Evolutionary conservation across 225 moss, liverwort and hornwort species (phyloP), one percentile per base, ranked within the genome.

Genomic region (Climacium dendroides): DNA sequence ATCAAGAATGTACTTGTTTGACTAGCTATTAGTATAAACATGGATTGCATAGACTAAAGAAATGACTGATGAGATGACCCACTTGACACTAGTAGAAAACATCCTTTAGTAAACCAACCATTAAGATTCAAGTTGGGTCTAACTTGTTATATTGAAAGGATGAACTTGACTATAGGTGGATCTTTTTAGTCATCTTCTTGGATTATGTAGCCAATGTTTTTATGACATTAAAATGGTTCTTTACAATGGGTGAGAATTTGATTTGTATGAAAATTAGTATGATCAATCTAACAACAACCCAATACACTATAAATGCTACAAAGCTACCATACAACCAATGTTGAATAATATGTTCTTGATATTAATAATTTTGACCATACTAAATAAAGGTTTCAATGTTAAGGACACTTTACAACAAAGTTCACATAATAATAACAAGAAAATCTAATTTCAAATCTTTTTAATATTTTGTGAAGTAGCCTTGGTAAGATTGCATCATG

Each of bases 321-420:
- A 18, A 1, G 2, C 9, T 17, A 14, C 24, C 8, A 72, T 6
- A 45, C 17, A 29, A 72, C 0, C 0, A 4, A 29, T 29, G 4
- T 18, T 72, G 18, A 73, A 73, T 47, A 47, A 6, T 18, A 47
- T 29, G 29, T 17, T 29, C 1, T 29, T 29, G 18, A 72, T 2
- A 18, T 28, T 29, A 43, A 26, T 10, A 72, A 45, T 47, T 29
- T 6, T 6, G 29, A 29, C 29, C 11, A 29, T 39, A 39, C 5
- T 24, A 24, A 23, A 25, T 13, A 37, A 23, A 1, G 4, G 13
- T 24, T 69, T 69, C 0, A 69, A 0, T 39, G 8, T 0, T 1
- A 1, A 3, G 15, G 15, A 41, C 9, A 41, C 5, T 41, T n/a
- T n/a, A 9, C 1, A 67, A 9, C 26, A 43, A 25, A 43, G 9